Conservation (phyloP, 352 stramenopile genomes). For the Globisporangium viniferum region DNA sequence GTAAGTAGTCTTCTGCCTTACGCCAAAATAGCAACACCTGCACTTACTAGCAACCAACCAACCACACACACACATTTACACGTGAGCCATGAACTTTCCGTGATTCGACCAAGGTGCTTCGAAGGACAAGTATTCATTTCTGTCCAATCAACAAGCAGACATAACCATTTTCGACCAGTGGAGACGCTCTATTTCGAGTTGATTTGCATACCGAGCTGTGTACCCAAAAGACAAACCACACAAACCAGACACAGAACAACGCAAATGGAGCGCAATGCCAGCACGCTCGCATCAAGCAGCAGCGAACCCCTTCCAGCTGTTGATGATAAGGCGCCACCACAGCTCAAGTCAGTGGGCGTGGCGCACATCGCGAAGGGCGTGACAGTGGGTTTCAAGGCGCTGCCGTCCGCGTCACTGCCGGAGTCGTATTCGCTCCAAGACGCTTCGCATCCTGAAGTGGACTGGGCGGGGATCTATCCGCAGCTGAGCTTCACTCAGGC, state of each 20-base stretch:
- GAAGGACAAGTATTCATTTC: too few species aligned
- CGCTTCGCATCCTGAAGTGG: neutral
- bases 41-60: neutral
- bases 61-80: neutral
- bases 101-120: neutral
- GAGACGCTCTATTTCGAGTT: neutral
- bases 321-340: neutral
- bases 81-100: neutral
- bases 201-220: neutral
- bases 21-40: neutral
- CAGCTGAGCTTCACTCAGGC: conserved; percentile 25
- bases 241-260: neutral
- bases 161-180: neutral
- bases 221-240: neutral
- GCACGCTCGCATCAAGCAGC: neutral
- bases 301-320: neutral
- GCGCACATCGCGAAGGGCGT: neutral
- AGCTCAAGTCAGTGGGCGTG: neutral
- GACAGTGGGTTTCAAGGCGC: conserved; percentile 16
- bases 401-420: conserved; percentile 4
- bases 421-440: neutral
- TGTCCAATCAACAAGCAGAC: neutral
- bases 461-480: conserved; percentile 28
- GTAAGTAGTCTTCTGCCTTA: neutral
- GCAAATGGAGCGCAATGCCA: neutral